Conservation (phyloP, 2,329 filamentous ascomycete species). For the Verticillium nonalfalfae region DNA sequence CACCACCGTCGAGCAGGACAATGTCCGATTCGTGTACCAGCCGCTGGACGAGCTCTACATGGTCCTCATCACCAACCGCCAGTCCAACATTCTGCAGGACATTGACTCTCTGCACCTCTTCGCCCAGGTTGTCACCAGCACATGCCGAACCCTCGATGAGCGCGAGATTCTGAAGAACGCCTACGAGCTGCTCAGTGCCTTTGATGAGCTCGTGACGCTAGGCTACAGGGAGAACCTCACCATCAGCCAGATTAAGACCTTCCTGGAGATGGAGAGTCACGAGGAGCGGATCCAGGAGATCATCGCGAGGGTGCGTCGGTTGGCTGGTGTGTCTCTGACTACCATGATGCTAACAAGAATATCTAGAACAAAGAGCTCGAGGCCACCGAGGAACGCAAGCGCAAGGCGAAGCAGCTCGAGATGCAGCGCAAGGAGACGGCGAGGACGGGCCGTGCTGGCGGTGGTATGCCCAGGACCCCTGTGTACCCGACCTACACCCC, state of each 20-base stretch:
- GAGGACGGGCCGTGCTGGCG: constrained; percentile 59
- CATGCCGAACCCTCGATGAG: constrained; percentile 94
- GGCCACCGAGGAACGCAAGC: constrained; percentile 95
- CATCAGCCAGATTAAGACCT: constrained; percentile 96
- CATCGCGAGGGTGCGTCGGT: constrained; percentile 67
- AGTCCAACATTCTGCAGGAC: constrained; percentile 98
- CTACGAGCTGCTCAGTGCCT: constrained; percentile 92
- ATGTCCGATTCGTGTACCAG: constrained; percentile 99
- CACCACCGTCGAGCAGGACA: constrained; percentile 97
- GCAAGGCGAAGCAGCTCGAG: constrained; percentile 97
- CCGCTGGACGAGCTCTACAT: constrained; percentile 99
- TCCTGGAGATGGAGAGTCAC: constrained; percentile 98
- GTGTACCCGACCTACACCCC: constrained; percentile 87
- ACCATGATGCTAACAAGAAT: constrained; percentile 8
- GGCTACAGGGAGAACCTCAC: constrained; percentile 96
- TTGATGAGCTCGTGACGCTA: constrained; percentile 92
- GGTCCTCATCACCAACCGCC: constrained; percentile 97
- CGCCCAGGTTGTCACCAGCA: constrained; percentile 92
- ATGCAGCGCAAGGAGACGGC: constrained; percentile 97
- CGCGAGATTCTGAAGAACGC: constrained; percentile 91
- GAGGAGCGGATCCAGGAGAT: constrained; percentile 99
- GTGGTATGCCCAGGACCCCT: constrained; percentile 60
- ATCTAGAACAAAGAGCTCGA: constrained; percentile 93
- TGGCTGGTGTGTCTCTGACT: constrained; percentile 3
- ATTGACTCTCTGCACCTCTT: constrained; percentile 98